phyloP scores from a whole-genome alignment of 164 flowering plant species.

The Echeveria elegans region DNA sequence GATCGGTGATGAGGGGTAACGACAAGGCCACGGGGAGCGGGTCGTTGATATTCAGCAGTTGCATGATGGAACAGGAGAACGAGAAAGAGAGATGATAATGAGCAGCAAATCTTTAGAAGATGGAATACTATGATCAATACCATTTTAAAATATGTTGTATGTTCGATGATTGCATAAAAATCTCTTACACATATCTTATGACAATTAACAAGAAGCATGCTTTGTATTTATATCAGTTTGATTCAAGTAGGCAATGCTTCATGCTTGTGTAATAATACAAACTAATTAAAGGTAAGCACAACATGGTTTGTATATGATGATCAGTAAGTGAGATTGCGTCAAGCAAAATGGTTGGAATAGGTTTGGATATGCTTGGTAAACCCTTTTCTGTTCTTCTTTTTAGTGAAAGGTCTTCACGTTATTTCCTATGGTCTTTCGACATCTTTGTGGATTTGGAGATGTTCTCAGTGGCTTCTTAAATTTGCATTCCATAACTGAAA shows the following conservation, averaged over 20 bases:
- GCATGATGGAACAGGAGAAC: slow-evolving; percentile 6
- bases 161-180: background rate
- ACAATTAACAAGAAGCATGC: background rate
- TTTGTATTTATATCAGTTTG: background rate
- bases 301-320: slow-evolving; percentile 1
- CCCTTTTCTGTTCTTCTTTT: background rate
- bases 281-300: background rate
- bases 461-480: background rate
- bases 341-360: slow-evolving; percentile 2
- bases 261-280: background rate
- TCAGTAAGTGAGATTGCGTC: slow-evolving; percentile 4
- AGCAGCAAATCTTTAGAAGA: background rate
- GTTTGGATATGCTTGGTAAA: background rate
- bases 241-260: background rate
- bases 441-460: background rate
- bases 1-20: slow-evolving; percentile 23
- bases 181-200: background rate
- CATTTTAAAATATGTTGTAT: background rate
- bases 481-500: background rate
- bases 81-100: background rate
- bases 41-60: slow-evolving; percentile 25
- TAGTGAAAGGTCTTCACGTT: background rate
- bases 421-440: background rate
- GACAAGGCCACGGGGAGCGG: slow-evolving; percentile 27
- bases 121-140: background rate